Conservation (phyloP, 441 rosid species). For the Gossypium davidsonii region DNA sequence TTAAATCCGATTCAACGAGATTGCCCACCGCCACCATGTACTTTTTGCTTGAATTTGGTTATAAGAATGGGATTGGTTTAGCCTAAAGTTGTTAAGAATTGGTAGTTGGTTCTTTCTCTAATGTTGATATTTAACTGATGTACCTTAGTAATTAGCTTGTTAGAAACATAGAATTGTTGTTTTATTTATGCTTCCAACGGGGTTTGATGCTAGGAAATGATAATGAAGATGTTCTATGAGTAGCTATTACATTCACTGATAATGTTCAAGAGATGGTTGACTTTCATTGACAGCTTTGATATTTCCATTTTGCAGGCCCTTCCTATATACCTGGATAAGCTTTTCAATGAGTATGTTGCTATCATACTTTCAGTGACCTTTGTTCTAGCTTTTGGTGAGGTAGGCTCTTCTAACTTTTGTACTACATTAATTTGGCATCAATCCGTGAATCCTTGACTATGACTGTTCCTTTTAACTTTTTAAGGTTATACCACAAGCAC, state of each 20-base stretch:
- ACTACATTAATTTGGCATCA: not conserved
- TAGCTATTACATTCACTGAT: not conserved
- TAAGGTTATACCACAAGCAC: slow-evolving; percentile 96
- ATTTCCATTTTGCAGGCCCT: slow-evolving; percentile 60
- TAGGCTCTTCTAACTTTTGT: slow-evolving; percentile 20
- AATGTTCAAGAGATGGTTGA: not conserved
- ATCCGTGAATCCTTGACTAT: slow-evolving; percentile 6
- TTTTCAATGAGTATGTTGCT: slow-evolving; percentile 89
- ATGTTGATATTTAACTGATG: not conserved
- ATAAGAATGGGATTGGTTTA: not conserved
- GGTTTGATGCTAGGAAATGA: not conserved
- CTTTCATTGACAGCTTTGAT: not conserved
- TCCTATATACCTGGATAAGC: slow-evolving; percentile 82
- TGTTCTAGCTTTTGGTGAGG: slow-evolving; percentile 90
- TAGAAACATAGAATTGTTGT: too few relatives aligned
- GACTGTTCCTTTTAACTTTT: slow-evolving; percentile 11
- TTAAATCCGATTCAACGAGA: too few relatives aligned
- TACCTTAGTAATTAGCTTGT: not conserved
- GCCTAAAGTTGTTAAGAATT: not conserved
- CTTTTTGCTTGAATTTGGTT: not conserved
- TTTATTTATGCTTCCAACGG: too few relatives aligned
- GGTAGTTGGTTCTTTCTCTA: not conserved
- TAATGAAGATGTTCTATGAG: not conserved
- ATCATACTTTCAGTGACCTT: slow-evolving; percentile 85
- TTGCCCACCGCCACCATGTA: not conserved